These are phyloP conservation scores for Russula brevipes DNA, from an alignment of 768 basidiomycete species.

Conservation along the genomic window DNA sequence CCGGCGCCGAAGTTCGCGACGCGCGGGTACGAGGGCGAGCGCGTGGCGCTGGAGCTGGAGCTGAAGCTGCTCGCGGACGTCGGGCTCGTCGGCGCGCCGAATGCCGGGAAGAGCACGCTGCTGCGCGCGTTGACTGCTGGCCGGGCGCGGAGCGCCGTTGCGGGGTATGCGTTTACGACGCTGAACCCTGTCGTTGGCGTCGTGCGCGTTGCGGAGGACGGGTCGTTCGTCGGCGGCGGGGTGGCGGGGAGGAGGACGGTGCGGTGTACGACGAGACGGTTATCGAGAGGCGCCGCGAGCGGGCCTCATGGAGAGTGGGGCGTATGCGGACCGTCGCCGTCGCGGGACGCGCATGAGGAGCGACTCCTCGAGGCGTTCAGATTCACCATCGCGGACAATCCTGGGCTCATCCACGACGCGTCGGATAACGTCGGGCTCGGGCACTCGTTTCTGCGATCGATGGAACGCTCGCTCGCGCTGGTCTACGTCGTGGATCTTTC, in stretches of 20 bases:
- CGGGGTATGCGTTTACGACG: slow-evolving; percentile 88
- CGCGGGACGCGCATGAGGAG: slow-evolving; percentile 21
- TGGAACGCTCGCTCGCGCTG: slow-evolving; percentile 86
- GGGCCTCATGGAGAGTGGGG: slow-evolving; percentile 47
- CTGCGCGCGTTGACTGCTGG: slow-evolving; percentile 85
- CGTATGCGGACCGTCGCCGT: slow-evolving; percentile 46
- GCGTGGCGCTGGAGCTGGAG: slow-evolving; percentile 79
- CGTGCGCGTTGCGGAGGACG: slow-evolving; percentile 77
- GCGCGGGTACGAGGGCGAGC: slow-evolving; percentile 68
- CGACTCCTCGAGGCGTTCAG: slow-evolving; percentile 59
- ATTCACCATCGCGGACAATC: slow-evolving; percentile 96
- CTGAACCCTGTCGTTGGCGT: slow-evolving; percentile 91
- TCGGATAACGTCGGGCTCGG: slow-evolving; percentile 90
- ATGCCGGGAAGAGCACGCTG: slow-evolving; percentile 89
- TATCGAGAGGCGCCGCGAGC: slow-evolving; percentile 46
- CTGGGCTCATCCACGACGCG: slow-evolving; percentile 80
- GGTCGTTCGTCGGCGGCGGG: slow-evolving; percentile 64
- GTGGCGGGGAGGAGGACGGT: slow-evolving; percentile 32
- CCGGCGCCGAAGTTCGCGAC: slow-evolving; percentile 87
- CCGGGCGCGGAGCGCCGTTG: slow-evolving; percentile 61
- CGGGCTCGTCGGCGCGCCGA: slow-evolving; percentile 95
- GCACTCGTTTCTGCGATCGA: slow-evolving; percentile 87
- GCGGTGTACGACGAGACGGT: slow-evolving; percentile 63
- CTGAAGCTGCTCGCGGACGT: slow-evolving; percentile 92
- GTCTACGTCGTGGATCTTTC: slow-evolving; percentile 92